Conservation (phyloP, 2,329 filamentous ascomycete genomes). For the Colletotrichum karsti region DNA sequence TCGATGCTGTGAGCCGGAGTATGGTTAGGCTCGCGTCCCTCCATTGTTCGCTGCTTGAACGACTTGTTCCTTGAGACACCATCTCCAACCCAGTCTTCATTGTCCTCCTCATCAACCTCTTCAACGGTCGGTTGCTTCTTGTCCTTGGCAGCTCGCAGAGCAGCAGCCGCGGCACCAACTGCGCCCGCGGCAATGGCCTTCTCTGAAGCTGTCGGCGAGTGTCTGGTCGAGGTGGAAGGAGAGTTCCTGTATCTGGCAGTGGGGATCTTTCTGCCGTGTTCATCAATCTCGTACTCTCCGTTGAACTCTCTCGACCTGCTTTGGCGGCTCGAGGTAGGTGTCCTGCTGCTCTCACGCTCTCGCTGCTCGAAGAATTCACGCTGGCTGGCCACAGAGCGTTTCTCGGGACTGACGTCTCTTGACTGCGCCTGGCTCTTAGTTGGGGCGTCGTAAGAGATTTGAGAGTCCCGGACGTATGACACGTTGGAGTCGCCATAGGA, state of each 20-base stretch:
- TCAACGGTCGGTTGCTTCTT: conserved; percentile 47
- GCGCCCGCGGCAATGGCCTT: conserved; percentile 66
- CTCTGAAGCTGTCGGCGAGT: conserved; percentile 65
- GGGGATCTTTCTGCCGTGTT: conserved; percentile 64
- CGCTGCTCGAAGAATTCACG: conserved; percentile 49
- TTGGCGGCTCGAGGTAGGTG: conserved; percentile 42
- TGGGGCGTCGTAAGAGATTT: conserved; percentile 41
- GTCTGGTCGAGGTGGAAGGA: conserved; percentile 57
- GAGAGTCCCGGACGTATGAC: conserved; percentile 45
- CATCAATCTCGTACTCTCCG: conserved; percentile 65
- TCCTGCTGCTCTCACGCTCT: conserved; percentile 49
- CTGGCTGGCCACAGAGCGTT: conserved; percentile 50
- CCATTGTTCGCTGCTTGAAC: conserved; percentile 71
- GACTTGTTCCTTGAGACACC: conserved; percentile 69
- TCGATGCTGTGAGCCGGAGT: conserved; percentile 69
- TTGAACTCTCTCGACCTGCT: conserved; percentile 56
- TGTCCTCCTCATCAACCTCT: conserved; percentile 40
- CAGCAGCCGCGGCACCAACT: conserved; percentile 60
- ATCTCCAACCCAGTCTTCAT: conserved; percentile 50
- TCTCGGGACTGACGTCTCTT: conserved; percentile 49
- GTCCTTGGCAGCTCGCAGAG: conserved; percentile 58
- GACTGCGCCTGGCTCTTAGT: conserved; percentile 38
- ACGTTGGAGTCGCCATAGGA: conserved; percentile 35
- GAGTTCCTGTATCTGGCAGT: conserved; percentile 55
- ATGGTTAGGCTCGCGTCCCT: conserved; percentile 61